phyloP scores from a whole-genome alignment of 352 stramenopile genomes.

The Globisporangium parvum region DNA sequence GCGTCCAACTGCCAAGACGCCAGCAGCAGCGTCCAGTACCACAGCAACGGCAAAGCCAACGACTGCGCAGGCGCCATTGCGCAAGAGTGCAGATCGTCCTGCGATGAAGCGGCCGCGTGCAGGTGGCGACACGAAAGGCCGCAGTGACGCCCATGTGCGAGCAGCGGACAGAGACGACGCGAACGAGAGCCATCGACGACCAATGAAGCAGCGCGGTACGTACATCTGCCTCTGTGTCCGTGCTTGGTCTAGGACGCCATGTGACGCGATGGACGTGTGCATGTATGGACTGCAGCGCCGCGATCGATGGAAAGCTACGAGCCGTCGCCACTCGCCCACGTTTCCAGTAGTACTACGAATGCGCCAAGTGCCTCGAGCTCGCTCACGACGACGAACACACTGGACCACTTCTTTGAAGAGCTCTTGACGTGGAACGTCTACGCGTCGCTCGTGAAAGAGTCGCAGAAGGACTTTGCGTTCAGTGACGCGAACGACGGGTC shows the following conservation, averaged over 20 bases:
- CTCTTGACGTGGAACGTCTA: slow-evolving; percentile 82
- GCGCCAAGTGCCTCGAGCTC: not conserved
- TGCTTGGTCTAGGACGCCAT: not conserved
- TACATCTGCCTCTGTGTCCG: not conserved
- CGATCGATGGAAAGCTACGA: slow-evolving; percentile 6
- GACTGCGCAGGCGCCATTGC: slow-evolving; percentile 1
- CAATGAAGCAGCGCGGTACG: slow-evolving; percentile 44
- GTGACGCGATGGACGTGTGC: not conserved
- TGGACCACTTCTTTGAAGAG: slow-evolving; percentile 80
- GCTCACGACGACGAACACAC: slow-evolving; percentile 37
- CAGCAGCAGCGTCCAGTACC: slow-evolving; percentile 12
- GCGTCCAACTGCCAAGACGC: slow-evolving; percentile 6
- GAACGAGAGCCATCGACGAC: slow-evolving; percentile 56
- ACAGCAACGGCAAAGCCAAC: not conserved
- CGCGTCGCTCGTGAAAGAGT: slow-evolving; percentile 50
- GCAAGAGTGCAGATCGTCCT: not conserved
- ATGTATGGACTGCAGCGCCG: slow-evolving; percentile 14
- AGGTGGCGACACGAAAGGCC: slow-evolving; percentile 14
- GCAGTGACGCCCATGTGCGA: slow-evolving; percentile 10
- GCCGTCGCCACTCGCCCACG: not conserved
- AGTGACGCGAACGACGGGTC: slow-evolving; percentile 57
- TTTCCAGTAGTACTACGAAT: slow-evolving; percentile 6
- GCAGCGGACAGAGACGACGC: slow-evolving; percentile 14
- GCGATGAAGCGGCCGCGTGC: slow-evolving; percentile 6
- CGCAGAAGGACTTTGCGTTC: slow-evolving; percentile 42